Evolutionary conservation across 345 rosid genomes (phyloP).

Genomic region (Lepidium aucheri): DNA sequence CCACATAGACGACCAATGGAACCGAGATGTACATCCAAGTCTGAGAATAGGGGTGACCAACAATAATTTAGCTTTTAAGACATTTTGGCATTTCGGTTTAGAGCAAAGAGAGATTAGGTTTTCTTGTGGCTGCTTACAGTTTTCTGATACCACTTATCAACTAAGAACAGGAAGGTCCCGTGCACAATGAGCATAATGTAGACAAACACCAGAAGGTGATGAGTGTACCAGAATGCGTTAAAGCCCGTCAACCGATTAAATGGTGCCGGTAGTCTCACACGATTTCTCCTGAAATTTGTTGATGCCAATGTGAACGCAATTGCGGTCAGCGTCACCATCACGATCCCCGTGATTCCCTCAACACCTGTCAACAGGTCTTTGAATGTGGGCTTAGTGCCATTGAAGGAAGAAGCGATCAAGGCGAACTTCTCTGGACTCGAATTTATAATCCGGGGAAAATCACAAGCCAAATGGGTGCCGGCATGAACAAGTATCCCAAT

Average conservation of each 20-base stretch:
- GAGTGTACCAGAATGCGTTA: conserved; percentile 97
- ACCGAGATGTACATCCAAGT: conserved; percentile 89
- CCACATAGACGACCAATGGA: conserved; percentile 72
- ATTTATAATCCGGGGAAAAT: conserved; percentile 60
- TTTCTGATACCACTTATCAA: conserved; percentile 58
- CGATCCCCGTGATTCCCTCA: conserved; percentile 74
- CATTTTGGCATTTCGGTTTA: not conserved
- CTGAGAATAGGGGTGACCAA: conserved; percentile 31
- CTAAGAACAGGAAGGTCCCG: conserved; percentile 65
- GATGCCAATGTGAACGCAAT: conserved; percentile 73
- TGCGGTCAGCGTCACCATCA: conserved; percentile 59
- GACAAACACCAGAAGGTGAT: conserved; percentile 75
- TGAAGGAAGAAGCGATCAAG: conserved; percentile 47
- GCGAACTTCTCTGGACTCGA: conserved; percentile 58
- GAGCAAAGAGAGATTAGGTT: not conserved
- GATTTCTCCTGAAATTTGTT: conserved; percentile 50
- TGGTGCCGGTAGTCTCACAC: conserved; percentile 66
- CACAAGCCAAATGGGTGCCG: conserved; percentile 69
- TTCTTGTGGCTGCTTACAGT: conserved; percentile 44
- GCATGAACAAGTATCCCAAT: conserved; percentile 63
- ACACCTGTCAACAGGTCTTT: conserved; percentile 45
- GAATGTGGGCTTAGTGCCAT: conserved; percentile 56
- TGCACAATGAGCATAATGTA: conserved; percentile 72
- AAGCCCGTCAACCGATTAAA: conserved; percentile 79
- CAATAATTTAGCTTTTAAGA: not conserved